phyloP scores from a whole-genome alignment of 805 yeast species.

The Vanderwaltozyma verrucispora region DNA sequence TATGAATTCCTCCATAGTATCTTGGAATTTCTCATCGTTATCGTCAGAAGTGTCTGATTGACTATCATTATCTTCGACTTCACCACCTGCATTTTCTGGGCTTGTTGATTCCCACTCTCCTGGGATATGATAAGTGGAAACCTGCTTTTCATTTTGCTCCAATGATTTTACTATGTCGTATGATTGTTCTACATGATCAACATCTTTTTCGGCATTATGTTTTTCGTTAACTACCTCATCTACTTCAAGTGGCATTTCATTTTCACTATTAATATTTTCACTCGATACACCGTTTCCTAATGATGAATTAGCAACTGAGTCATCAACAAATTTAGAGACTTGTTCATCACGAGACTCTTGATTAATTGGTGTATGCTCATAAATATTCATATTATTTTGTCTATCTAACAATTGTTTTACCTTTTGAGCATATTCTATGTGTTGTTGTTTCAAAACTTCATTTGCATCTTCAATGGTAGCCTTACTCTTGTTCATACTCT shows the following conservation, averaged over 20 bases:
- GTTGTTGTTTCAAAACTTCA: slow-evolving; percentile 31
- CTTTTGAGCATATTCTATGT: slow-evolving; percentile 28
- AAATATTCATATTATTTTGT: slow-evolving; percentile 14
- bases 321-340: slow-evolving; percentile 17
- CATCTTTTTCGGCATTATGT: too few relatives aligned
- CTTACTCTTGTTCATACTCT: slow-evolving; percentile 29
- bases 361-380: slow-evolving; percentile 1
- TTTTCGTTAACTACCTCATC: not conserved
- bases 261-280: slow-evolving; percentile 6
- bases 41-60: too few relatives aligned
- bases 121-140: not conserved
- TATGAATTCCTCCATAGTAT: slow-evolving; percentile 4
- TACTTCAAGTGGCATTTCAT: slow-evolving; percentile 8
- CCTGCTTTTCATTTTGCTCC: too few relatives aligned
- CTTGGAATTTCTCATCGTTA: slow-evolving; percentile 28
- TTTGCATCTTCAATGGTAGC: slow-evolving; percentile 31
- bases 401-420: slow-evolving; percentile 28
- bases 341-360: slow-evolving; percentile 5
- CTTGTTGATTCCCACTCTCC: slow-evolving; percentile 5
- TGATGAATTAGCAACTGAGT: slow-evolving; percentile 22
- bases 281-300: slow-evolving; percentile 1
- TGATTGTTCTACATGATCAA: too few relatives aligned
- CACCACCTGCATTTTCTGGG: not conserved
- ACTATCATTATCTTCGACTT: slow-evolving; percentile 18
- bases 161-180: too few relatives aligned